phyloP scores from a whole-genome alignment of 345 rosid species.

The Moricandia arvensis region DNA sequence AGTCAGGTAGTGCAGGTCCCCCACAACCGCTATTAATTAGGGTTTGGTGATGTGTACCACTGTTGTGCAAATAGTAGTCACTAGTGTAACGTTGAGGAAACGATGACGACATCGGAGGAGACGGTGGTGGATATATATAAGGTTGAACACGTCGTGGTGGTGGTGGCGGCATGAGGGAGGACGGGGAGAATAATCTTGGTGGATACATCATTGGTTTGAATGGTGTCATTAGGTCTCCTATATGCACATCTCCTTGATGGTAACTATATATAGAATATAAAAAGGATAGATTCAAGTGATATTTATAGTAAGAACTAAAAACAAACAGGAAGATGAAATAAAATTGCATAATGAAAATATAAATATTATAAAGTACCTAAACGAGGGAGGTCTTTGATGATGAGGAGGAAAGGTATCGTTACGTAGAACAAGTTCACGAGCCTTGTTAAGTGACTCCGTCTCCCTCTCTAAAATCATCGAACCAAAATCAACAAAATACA shows the following conservation, averaged over 20 bases:
- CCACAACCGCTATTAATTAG: conserved; percentile 21
- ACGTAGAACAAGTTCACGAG: conserved; percentile 93
- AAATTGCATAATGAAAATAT: neutral
- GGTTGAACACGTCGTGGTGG: conserved; percentile 40
- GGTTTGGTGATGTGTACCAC: conserved; percentile 36
- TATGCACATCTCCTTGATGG: conserved; percentile 42
- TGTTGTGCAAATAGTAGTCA: conserved; percentile 64
- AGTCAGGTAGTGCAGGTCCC: conserved; percentile 13
- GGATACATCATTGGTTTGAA: conserved; percentile 57
- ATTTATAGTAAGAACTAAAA: neutral
- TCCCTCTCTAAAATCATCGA: conserved; percentile 70
- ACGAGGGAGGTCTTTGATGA: conserved; percentile 43
- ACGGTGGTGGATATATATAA: conserved; percentile 49
- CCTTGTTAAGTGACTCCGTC: conserved; percentile 95
- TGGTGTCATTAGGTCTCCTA: conserved; percentile 48
- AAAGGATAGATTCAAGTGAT: neutral
- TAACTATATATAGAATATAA: conserved; percentile 44
- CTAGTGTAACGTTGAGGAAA: conserved; percentile 39
- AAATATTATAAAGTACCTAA: conserved; percentile 38
- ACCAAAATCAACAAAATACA: conserved; percentile 1
- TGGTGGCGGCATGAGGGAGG: conserved; percentile 31
- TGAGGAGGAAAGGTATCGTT: conserved; percentile 59
- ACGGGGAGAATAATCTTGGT: conserved; percentile 51
- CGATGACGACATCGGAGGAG: conserved; percentile 45
- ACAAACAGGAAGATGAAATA: neutral